Base-by-base conservation (phyloP, 768 basidiomycete genomes). In the Amanita muscaria region DNA sequence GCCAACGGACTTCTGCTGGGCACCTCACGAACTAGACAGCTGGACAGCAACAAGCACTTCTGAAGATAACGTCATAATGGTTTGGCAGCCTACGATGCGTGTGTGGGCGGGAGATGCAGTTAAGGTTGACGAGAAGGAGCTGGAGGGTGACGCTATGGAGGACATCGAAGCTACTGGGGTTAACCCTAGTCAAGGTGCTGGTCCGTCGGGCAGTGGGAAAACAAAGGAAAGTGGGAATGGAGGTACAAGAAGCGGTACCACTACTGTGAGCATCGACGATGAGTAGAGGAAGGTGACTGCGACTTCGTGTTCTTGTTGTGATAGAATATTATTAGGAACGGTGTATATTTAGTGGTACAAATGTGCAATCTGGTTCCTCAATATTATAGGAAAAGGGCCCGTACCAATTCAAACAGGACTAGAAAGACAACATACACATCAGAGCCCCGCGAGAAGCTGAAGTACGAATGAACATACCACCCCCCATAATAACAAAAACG, bases 81-180 rank as follows among this genome's bases (percentile, higher is more conserved):
- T 94, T 4, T 99, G 96, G 96, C 88, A 92, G 59, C 93, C 94
- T 12, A 90, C 87, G 14, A 86, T 89, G 76, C 85, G 89, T 16
- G 81, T 97, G 24, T 93, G 89, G 80, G 88, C 89, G 2, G 88
- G 88, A 2, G 93, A 91, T 42, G 85, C 83, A 52, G 79, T 91
- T 47, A 84, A 79, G 55, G 73, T 94, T 23, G 80, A 88, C 47
- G 83, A 85, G 50, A 83, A 82, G 60, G 89, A 94, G 57, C 68
- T 96, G 44, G 92, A 94, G 59, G 69, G 69, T 35, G 83, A 85
- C 49, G 71, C 74, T 9, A 88, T 88, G 86, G 76, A 88, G 55
- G 86, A 82, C 19, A 55, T 86, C 3, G 85, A 87, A 60, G 59
- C 55, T 44, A 62, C 64, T 46, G 62, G 53, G 42, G 51, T 16